Evolutionary conservation across 768 basidiomycete genomes (phyloP), one percentile per base, ranked within the genome.

Genomic region (Agrocybe praecox): DNA sequence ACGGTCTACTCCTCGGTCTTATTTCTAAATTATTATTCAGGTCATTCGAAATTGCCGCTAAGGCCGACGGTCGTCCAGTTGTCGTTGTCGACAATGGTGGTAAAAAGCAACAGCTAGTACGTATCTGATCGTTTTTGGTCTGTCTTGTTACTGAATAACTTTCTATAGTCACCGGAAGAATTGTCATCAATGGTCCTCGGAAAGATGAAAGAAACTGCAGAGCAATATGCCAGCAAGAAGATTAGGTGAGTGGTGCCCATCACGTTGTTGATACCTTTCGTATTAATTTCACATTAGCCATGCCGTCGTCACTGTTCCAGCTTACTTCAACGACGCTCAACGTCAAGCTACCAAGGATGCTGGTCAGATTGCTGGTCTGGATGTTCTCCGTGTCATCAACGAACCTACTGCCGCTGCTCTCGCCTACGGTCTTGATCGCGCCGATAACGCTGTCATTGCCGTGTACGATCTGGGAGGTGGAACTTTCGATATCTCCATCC

Each of bases 251-350:
- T 87, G 36, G 17, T 12, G 19, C 40, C 17, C 29, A 19, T 24
- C n/a, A 4, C 45, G 36, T 42, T 42, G 18, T 19, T 8, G 26
- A 26, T 23, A 3, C 32, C 32, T 53, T 15, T 12, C 6, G 24
- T 34, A 6, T 26, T 50, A 66, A 57, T 52, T n/a, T 51, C 36
- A 57, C 49, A 49, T 40, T 54, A 92, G 89, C 65, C 87, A 92
- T 52, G 90, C 90, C 23, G 96, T 98, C 65, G 80, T 98, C 67
- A 98, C 96, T 14, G 96, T 98, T 26, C 97, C 96, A 0, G 96
- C 96, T 0, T 98, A 98, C 79, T 99, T 98, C 86, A 99, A 99
- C 72, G 97, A 99, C 70, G 96, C 97, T 18, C 97, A 99, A 74
- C 89, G 97, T 58, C 96, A 98, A 79, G 97, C 97, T 4, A 99